phyloP scores from a whole-genome alignment of 2,329 filamentous ascomycete species.

The Penicillium olsonii region DNA sequence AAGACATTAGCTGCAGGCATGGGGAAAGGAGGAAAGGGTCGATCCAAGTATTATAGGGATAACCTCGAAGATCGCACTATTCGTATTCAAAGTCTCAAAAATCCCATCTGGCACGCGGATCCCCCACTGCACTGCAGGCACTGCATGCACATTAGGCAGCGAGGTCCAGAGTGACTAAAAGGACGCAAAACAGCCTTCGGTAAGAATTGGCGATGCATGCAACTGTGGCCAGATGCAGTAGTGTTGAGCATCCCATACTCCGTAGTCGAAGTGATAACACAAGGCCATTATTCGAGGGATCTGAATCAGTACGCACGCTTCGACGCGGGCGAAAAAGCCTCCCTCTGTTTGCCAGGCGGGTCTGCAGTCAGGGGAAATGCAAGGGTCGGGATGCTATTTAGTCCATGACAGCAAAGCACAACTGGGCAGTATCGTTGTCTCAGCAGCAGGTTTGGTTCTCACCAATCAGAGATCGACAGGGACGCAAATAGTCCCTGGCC shows the following conservation, averaged over 20 bases:
- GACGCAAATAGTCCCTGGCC: background rate
- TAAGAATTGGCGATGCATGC: background rate
- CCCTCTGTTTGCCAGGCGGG: background rate
- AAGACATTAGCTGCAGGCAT: conserved; percentile 20
- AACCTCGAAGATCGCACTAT: background rate
- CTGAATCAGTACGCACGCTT: conserved; percentile 3
- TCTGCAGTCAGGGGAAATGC: conserved; percentile 8
- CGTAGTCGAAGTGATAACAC: background rate
- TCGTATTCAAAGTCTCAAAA: background rate
- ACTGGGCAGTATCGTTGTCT: background rate
- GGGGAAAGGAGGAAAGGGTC: conserved; percentile 9
- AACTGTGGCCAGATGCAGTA: background rate
- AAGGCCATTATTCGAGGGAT: background rate
- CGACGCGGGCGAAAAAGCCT: background rate
- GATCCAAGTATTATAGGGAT: conserved; percentile 1
- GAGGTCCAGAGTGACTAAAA: background rate
- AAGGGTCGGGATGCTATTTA: conserved; percentile 4
- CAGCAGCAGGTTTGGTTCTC: background rate
- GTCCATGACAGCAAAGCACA: background rate
- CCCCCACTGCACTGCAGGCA: conserved; percentile 3
- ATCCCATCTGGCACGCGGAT: conserved; percentile 8
- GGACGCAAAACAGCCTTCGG: too few species aligned
- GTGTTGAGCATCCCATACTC: background rate
- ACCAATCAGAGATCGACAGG: conserved; percentile 5
- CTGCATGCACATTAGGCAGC: conserved; percentile 1